phyloP scores from a whole-genome alignment of 306 rosid species.

The Clitoria ternatea region DNA sequence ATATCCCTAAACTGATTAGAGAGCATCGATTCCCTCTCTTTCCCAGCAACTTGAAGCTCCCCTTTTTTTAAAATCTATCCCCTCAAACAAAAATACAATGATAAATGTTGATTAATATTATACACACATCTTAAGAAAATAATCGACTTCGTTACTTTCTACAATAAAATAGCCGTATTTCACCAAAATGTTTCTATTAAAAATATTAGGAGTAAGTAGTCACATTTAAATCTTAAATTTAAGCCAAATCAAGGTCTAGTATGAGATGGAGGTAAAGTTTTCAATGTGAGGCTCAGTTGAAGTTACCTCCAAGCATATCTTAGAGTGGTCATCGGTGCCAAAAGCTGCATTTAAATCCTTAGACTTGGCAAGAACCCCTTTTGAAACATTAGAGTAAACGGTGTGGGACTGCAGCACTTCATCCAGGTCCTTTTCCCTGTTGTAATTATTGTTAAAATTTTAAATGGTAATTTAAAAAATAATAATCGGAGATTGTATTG shows the following conservation, averaged over 20 bases:
- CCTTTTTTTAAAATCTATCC: slow-evolving; percentile 80
- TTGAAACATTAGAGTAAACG: slow-evolving; percentile 83
- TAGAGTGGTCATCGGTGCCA: slow-evolving; percentile 71
- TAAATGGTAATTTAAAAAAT: background rate
- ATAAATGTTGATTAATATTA: no score
- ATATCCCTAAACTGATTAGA: slow-evolving; percentile 93
- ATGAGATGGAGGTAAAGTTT: no score
- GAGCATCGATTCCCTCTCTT: slow-evolving; percentile 87
- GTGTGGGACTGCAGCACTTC: slow-evolving; percentile 93
- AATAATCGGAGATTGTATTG: background rate
- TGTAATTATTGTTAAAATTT: background rate
- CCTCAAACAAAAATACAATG: background rate
- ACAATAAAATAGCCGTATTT: no score
- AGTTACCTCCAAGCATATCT: slow-evolving; percentile 74
- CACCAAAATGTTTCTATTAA: no score
- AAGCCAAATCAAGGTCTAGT: no score
- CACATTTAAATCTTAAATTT: no score
- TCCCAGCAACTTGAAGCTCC: slow-evolving; percentile 94
- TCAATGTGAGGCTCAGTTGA: background rate
- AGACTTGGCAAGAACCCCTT: slow-evolving; percentile 91
- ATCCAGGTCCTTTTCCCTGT: slow-evolving; percentile 88
- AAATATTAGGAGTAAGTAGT: no score
- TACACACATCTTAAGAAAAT: no score
- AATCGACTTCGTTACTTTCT: no score
- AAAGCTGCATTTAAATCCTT: slow-evolving; percentile 77